Conservation (phyloP, 768 basidiomycete genomes). For the Vararia minispora region DNA sequence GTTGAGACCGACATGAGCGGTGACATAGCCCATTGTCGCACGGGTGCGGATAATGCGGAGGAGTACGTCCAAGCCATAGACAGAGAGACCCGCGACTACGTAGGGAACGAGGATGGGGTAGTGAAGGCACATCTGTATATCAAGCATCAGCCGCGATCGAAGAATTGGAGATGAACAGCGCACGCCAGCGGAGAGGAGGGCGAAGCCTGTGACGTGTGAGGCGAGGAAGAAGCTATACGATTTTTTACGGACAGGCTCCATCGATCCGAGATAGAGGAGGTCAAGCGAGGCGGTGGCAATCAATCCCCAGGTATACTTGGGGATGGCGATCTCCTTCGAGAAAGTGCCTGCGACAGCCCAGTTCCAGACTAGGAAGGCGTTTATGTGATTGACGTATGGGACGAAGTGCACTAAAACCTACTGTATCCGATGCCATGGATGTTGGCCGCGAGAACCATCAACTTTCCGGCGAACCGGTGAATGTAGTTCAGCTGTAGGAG, state of each 20-base stretch:
- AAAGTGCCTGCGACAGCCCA: slow-evolving; percentile 5
- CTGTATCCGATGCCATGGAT: slow-evolving; percentile 32
- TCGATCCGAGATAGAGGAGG: slow-evolving; percentile 27
- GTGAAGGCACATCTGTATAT: slow-evolving; percentile 14
- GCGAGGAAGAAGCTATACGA: slow-evolving; percentile 34
- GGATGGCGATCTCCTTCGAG: neutral
- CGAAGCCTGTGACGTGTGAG: slow-evolving; percentile 31
- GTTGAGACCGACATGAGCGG: slow-evolving; percentile 30
- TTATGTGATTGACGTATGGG: too few relatives aligned
- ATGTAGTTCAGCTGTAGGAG: slow-evolving; percentile 30
- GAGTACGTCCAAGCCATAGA: slow-evolving; percentile 36
- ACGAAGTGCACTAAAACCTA: slow-evolving; percentile 13
- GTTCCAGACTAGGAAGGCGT: neutral
- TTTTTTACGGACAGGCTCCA: slow-evolving; percentile 28
- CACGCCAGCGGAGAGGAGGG: slow-evolving; percentile 26
- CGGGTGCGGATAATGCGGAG: slow-evolving; percentile 37
- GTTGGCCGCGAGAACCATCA: slow-evolving; percentile 29
- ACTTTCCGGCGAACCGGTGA: slow-evolving; percentile 40
- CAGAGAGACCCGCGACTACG: slow-evolving; percentile 25
- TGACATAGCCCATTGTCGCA: slow-evolving; percentile 30
- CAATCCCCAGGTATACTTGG: slow-evolving; percentile 17
- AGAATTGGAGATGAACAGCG: neutral
- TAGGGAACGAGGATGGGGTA: slow-evolving; percentile 29
- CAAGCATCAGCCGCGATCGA: neutral
- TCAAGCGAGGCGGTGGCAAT: slow-evolving; percentile 25